Percentiles rank a stretch among this genome's conserved stretches.
phyloP scores from a whole-genome alignment of 1,284 basidiomycete species.

The Rhodotorula sp. region DNA sequence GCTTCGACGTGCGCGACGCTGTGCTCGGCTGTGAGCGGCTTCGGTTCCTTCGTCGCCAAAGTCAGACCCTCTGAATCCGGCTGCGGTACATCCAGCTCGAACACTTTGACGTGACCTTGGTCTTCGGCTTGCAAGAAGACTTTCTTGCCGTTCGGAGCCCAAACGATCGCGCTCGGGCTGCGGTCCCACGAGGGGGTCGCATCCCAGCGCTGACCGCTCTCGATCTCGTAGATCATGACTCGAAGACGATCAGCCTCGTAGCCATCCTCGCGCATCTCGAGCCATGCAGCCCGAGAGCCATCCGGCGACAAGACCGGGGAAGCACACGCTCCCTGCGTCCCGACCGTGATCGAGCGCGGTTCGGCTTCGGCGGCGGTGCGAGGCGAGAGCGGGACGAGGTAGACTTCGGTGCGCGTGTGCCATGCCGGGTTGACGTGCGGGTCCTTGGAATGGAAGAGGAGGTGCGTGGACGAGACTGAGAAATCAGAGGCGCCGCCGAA shows the following conservation, averaged over 20 bases:
- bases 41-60: constrained; percentile 56
- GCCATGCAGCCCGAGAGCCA: constrained; percentile 69
- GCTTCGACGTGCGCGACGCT: constrained; percentile 53
- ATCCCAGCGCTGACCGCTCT: constrained; percentile 62
- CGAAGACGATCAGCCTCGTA: constrained; percentile 68
- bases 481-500: constrained; percentile 75
- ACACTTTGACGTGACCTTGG: constrained; percentile 62
- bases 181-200: constrained; percentile 79
- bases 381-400: constrained; percentile 47
- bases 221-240: constrained; percentile 67
- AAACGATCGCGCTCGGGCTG: constrained; percentile 60
- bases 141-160: constrained; percentile 66
- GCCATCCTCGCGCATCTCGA: constrained; percentile 75
- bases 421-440: constrained; percentile 61
- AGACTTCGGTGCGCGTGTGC: constrained; percentile 77
- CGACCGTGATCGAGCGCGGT: constrained; percentile 62
- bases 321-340: constrained; percentile 75
- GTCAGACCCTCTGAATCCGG: constrained; percentile 58
- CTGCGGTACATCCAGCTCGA: constrained; percentile 57
- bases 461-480: constrained; percentile 63
- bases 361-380: constrained; percentile 49
- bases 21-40: constrained; percentile 60
- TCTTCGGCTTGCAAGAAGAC: constrained; percentile 69
- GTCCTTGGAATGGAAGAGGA: constrained; percentile 83
- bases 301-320: constrained; percentile 61